Evolutionary conservation across 164 flowering plant genomes (phyloP), one percentile per base, ranked within the genome.

Genomic region (Umbilicus rupestris): DNA sequence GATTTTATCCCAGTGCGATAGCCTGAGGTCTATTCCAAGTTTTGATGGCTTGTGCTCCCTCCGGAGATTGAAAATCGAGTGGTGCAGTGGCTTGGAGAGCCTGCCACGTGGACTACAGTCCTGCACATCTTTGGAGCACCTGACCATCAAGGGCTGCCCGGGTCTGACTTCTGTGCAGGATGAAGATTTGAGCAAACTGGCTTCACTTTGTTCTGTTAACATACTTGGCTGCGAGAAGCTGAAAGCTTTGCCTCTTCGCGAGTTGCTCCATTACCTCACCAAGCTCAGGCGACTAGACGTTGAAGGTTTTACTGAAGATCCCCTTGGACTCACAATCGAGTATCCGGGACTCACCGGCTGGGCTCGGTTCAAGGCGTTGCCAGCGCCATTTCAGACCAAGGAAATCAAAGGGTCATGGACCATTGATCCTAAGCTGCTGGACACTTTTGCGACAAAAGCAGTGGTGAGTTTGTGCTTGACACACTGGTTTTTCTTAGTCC

Each of bases 1-100:
- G 42, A 44, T 16, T 2, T 33, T 71, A 33, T 3, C 20, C 3
- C 8, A 28, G 1, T 66, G 69, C 66, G 6, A 28, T 6, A 24
- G 29, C n/a, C n/a, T 71, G 29, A 39, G 47, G 24, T 50, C 73
- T 15, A 58, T 66, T 58, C 41, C 68, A 20, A 60, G 47, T 57
- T 1, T 29, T 15, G 24, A 70, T 15, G 63, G 57, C 33, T 22
- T 66, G 39, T 31, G 20, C 50, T 46, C 39, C n/a, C 67, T 65
- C 12, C 39, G 57, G 37, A 45, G 67, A 45, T 12, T 66, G 60
- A 33, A 47, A 20, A 50, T 66, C 37, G 62, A 28, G 15, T 33
- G 15, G 17, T 66, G 69, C 29, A 22, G 39, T 11, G 45, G 46
- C 22, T 14, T 66, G 41, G 39, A 31, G 20, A 35, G 20, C 3